A percentile compares a stretch with the other conserved stretches of the same genome.
These are phyloP conservation scores for Penicillium sp. DNA, from an alignment of 2,329 filamentous ascomycete genomes.

Conservation along the genomic window DNA sequence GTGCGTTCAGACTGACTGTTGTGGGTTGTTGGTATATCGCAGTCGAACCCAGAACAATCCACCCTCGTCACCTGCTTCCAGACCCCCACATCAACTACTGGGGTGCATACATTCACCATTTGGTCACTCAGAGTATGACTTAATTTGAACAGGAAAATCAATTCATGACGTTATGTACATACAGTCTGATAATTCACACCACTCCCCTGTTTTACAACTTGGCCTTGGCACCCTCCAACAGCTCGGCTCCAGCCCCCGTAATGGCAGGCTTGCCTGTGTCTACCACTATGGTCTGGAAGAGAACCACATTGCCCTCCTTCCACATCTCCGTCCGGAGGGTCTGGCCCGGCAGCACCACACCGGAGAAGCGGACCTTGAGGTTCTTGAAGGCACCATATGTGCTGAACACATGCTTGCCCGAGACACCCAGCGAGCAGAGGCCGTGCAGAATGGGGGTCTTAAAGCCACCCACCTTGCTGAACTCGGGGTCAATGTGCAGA, in stretches of 20 bases:
- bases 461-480: slow-evolving; percentile 93
- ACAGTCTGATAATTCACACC: too few relatives aligned
- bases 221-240: slow-evolving; percentile 47
- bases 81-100: too few relatives aligned
- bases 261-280: slow-evolving; percentile 89
- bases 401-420: slow-evolving; percentile 80
- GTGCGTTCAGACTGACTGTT: too few relatives aligned
- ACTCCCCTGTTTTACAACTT: slow-evolving; percentile 44
- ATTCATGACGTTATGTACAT: too few relatives aligned
- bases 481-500: slow-evolving; percentile 86
- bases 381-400: slow-evolving; percentile 76
- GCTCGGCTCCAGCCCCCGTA: slow-evolving; percentile 68
- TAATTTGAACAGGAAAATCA: too few relatives aligned
- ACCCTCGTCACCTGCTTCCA: too few relatives aligned
- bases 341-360: slow-evolving; percentile 74
- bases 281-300: slow-evolving; percentile 82
- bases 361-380: slow-evolving; percentile 85
- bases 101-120: too few relatives aligned
- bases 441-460: slow-evolving; percentile 89
- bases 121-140: too few relatives aligned
- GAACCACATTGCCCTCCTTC: slow-evolving; percentile 69
- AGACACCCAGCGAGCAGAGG: slow-evolving; percentile 84
- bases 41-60: too few relatives aligned
- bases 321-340: slow-evolving; percentile 92
- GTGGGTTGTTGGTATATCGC: too few relatives aligned